Base-by-base conservation (phyloP, 2,329 filamentous ascomycete genomes). In the Penicillium janthinellum region DNA sequence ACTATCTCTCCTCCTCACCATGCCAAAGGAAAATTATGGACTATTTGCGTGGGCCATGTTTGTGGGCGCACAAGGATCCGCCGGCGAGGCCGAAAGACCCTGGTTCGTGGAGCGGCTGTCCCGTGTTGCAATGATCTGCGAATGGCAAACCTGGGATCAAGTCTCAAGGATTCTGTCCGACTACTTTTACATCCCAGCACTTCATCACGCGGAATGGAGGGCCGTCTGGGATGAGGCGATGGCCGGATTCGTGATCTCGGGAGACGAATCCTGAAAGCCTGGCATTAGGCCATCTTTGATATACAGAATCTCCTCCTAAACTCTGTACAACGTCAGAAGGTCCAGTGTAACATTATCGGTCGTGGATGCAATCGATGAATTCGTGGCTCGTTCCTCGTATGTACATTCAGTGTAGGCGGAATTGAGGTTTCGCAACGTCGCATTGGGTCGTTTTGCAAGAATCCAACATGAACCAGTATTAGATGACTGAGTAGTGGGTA, bases 11-110 rank as follows among this genome's bases (percentile, higher is more conserved):
- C 64, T 65, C 8, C 49, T 60, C 22, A 58, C 48, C 22, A 52
- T 64, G 44, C 59, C 63, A 5, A 66, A 63, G 41, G 65, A 65
- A 44, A 67, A 60, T 35, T 61, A 67, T 41, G 67, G 62, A 17
- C 61, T 74, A 8, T 61, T 73, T 44, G 69, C 69, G 3, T 76
- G 74, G 74, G 70, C 67, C 7, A 56, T 73, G 14, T 75, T 76
- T 34, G 60, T 75, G 25, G 73, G 71, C 12, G 73, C 72, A n/a
- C 69, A 73, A 37, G 66, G 70, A 14, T 70, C 73, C 5, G 52
- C 59, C n/a, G 68, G 66, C 8, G 70, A 73, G 28, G n/a, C 58
- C 4, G 67, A 73, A 50, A 62, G 68, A 49, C 56, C 64, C 2
- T 75, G 70, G 71, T 75, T 76, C 62, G 58, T 75, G 45, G 64